phyloP scores from a whole-genome alignment of 1,139 yeast genomes.

The Lodderomyces elongisporus region DNA sequence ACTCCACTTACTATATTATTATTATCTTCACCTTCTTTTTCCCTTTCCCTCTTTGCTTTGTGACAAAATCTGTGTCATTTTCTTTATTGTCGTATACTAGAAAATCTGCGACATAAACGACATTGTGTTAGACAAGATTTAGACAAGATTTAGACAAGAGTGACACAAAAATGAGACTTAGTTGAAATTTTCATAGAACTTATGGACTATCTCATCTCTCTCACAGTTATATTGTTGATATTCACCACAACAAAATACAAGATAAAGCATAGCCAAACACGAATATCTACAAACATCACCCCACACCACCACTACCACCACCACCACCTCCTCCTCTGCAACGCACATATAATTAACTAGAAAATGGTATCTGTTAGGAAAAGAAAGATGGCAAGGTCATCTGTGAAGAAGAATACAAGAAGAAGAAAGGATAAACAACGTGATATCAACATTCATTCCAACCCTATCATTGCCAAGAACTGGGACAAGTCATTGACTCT shows the following conservation, averaged over 20 bases:
- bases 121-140: too few relatives aligned
- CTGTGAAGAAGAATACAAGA: constrained; percentile 64
- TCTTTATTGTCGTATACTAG: too few relatives aligned
- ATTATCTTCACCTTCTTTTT: too few relatives aligned
- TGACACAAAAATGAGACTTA: too few relatives aligned
- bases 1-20: too few relatives aligned
- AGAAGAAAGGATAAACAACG: constrained; percentile 65
- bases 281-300: background rate
- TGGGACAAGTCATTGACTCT: constrained; percentile 86
- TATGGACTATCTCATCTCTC: background rate
- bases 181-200: too few relatives aligned
- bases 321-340: background rate
- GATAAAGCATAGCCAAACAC: background rate
- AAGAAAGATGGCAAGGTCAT: constrained; percentile 76
- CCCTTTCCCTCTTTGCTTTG: too few relatives aligned
- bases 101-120: too few relatives aligned
- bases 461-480: constrained; percentile 79
- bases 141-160: too few relatives aligned
- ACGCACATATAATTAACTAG: background rate
- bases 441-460: constrained; percentile 57
- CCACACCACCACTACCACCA: background rate
- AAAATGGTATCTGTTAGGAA: constrained; percentile 72
- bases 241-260: background rate
- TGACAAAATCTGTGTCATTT: too few relatives aligned
- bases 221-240: background rate